A percentile compares a stretch with the other conserved stretches of the same genome.
These are phyloP conservation scores for Fraxinus ornus DNA, from an alignment of 305 asterid genomes.

Conservation along the genomic window DNA sequence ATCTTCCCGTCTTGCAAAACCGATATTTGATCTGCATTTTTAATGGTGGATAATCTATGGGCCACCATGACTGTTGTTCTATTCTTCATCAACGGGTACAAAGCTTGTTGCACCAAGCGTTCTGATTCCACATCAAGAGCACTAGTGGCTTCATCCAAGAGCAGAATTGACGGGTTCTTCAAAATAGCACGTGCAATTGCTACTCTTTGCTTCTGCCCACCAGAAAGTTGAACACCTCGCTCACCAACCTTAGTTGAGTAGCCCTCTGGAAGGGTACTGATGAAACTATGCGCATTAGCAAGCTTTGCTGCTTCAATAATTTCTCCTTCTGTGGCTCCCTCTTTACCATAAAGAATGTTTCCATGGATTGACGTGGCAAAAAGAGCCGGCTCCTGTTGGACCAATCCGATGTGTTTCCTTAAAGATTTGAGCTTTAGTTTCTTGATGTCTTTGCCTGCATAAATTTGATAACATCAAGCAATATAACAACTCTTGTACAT, in stretches of 20 bases:
- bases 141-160: conserved; percentile 69
- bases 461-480: conserved; percentile 3
- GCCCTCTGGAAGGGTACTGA: conserved; percentile 81
- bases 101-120: conserved; percentile 59
- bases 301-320: conserved; percentile 85
- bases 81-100: conserved; percentile 61
- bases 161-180: conserved; percentile 60
- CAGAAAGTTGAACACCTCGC: conserved; percentile 67
- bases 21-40: conserved; percentile 59
- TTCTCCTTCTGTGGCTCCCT: conserved; percentile 82
- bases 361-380: conserved; percentile 88
- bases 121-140: conserved; percentile 70
- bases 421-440: conserved; percentile 75
- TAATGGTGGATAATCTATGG: conserved; percentile 62
- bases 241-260: conserved; percentile 70
- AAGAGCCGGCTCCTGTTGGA: conserved; percentile 95
- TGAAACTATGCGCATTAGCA: conserved; percentile 83
- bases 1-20: conserved; percentile 68
- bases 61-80: conserved; percentile 67
- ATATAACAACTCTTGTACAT: not conserved
- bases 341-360: conserved; percentile 92
- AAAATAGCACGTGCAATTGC: conserved; percentile 75
- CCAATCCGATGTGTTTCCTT: conserved; percentile 81
- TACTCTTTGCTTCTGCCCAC: conserved; percentile 74
- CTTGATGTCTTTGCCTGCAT: conserved; percentile 82